Percentiles rank a stretch among this genome's conserved stretches.
Conservation (phyloP, 306 rosid genomes). For the Cucurbita argyrosperma region DNA sequence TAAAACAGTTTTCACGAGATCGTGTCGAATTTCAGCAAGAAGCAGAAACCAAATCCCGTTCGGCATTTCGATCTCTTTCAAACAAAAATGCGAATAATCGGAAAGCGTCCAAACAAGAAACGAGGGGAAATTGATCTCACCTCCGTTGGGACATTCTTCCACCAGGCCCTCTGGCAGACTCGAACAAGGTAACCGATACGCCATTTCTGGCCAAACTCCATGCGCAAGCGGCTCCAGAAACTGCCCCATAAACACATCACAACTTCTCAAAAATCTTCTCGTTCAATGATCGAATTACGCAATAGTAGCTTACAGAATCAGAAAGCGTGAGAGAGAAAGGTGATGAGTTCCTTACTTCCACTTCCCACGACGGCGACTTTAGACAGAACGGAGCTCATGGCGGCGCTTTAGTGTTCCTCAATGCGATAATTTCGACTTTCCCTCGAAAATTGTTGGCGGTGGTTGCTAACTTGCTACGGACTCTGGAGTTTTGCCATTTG, state of each 20-base stretch:
- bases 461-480: background rate
- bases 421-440: background rate
- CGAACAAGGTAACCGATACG: constrained; percentile 58
- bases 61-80: background rate
- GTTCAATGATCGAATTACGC: background rate
- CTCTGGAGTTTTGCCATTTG: background rate
- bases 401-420: background rate
- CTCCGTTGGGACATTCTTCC: constrained; percentile 91
- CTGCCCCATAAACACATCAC: constrained; percentile 22
- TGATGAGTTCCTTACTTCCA: constrained; percentile 40
- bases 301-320: background rate
- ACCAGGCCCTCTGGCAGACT: constrained; percentile 91
- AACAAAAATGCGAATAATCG: background rate
- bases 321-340: background rate
- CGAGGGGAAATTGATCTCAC: constrained; percentile 9
- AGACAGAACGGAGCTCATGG: constrained; percentile 28
- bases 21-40: background rate
- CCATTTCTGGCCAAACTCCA: constrained; percentile 74
- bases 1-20: background rate
- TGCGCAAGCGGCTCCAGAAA: constrained; percentile 86
- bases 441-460: background rate
- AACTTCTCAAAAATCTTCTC: background rate
- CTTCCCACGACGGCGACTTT: constrained; percentile 70
- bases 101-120: background rate
- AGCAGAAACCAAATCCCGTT: background rate